A percentile compares a stretch with the other conserved stretches of the same genome.
These are phyloP conservation scores for Pholiota microspora DNA, from an alignment of 768 basidiomycete species.

Conservation along the genomic window DNA sequence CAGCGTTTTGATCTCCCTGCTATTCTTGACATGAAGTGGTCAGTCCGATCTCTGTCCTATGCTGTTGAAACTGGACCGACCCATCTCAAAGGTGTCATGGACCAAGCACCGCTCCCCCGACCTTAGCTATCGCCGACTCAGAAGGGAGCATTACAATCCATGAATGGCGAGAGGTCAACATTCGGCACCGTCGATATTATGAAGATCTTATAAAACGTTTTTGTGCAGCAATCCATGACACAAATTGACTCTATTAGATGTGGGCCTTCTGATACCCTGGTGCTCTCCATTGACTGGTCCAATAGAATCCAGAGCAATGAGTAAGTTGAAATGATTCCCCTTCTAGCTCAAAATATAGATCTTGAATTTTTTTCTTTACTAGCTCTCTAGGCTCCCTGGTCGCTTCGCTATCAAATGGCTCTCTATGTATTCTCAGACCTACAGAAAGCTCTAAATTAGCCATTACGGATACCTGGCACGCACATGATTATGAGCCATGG, in stretches of 20 bases:
- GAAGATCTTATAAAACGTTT: conserved; percentile 8
- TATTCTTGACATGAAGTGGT: conserved; percentile 96
- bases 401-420: conserved; percentile 82
- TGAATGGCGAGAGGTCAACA: conserved; percentile 49
- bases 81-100: conserved; percentile 54
- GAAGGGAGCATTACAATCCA: conserved; percentile 76
- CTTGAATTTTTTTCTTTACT: neutral
- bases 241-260: conserved; percentile 44
- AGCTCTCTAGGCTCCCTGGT: conserved; percentile 61
- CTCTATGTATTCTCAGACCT: conserved; percentile 57
- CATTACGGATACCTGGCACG: conserved; percentile 67
- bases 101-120: conserved; percentile 34
- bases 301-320: conserved; percentile 52
- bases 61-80: neutral
- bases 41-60: neutral
- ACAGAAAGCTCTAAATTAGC: conserved; percentile 42
- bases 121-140: conserved; percentile 80
- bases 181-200: neutral
- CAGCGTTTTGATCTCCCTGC: conserved; percentile 77
- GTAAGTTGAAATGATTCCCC: conserved; percentile 31
- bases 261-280: conserved; percentile 58
- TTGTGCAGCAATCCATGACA: conserved; percentile 36
- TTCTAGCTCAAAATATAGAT: neutral
- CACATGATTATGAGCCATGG: conserved; percentile 96
- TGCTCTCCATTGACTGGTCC: conserved; percentile 94